Base-by-base conservation (phyloP, 108 stramenopile genomes). In the Cyclotella atomus region DNA sequence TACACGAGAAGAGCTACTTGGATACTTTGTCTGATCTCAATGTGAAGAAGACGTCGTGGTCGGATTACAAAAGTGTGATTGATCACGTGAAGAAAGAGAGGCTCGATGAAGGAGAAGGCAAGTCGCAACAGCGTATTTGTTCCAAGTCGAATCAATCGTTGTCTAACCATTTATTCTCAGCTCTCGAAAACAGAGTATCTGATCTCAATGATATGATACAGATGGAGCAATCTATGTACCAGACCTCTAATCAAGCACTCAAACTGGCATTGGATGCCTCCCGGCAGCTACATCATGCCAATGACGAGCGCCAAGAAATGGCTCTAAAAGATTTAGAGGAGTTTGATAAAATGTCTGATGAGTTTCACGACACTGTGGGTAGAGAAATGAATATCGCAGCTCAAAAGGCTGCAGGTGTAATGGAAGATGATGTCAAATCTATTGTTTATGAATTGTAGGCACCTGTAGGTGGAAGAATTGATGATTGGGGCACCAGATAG, bases 161-260 rank as follows among this genome's bases (percentile, higher is more conserved):
- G 19, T 20, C 23, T 19, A 7, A 17, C 24, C 25, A 46, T 10
- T 62, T 21, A 24, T 1, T 54, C 2, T 3, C 50, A 75, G 75
- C 64, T 29, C 47, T 75, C 21, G 65, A 61, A 50, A 32, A 75
- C 34, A 66, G 59, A 52, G 44, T 75, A 32, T 53, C 56, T 27
- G 52, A 54, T 53, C 33, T 75, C 15, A 55, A 68, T 38, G 43
- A 44, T 33, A 52, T 75, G 10, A 34, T 75, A 38, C 65, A 67
- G 38, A 59, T 67, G 21, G 75, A 75, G 34, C 75, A 75, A 35
- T 68, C 75, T 12, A 75, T 75, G 66, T 68, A 75, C 47, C 75
- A 75, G 41, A 61, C 75, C 29, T 73, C 72, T 29, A 73, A 73
- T 38, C 62, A 73, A 55, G 72, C 62, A 55, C 49, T 73, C 8